These are phyloP conservation scores for Talaromyces albobiverticillius DNA, from an alignment of 2,329 filamentous ascomycete species.

Conservation along the genomic window DNA sequence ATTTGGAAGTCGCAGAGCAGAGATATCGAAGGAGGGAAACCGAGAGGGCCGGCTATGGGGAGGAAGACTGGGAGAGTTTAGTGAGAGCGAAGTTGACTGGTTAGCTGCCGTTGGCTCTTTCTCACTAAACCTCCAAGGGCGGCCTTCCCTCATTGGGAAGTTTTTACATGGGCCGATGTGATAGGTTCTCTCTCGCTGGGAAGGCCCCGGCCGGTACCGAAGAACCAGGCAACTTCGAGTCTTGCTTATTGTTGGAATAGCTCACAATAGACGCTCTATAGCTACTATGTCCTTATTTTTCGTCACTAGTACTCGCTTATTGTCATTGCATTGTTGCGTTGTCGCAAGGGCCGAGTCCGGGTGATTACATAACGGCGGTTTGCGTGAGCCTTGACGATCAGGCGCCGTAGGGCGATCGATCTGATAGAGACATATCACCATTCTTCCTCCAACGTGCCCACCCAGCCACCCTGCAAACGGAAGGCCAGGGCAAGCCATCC, in stretches of 20 bases:
- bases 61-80: too few relatives aligned
- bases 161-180: slow-evolving; percentile 7
- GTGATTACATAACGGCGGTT: too few relatives aligned
- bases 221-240: background rate
- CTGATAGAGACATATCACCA: background rate
- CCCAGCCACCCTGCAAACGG: slow-evolving; percentile 8
- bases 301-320: too few relatives aligned
- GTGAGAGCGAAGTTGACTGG: too few relatives aligned
- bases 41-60: background rate
- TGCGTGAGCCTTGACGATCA: too few relatives aligned
- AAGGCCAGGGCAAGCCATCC: slow-evolving; percentile 1
- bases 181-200: slow-evolving; percentile 1
- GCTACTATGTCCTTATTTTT: too few relatives aligned
- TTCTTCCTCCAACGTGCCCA: background rate
- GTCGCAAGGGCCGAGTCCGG: too few relatives aligned
- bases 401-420: background rate
- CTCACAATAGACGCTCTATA: too few relatives aligned
- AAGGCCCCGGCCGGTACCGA: slow-evolving; percentile 5
- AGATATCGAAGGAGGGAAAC: slow-evolving; percentile 1
- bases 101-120: background rate
- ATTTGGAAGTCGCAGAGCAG: background rate
- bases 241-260: too few relatives aligned
- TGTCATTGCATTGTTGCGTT: too few relatives aligned
- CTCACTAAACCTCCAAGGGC: too few relatives aligned
- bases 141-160: slow-evolving; percentile 9